Conservation (phyloP, 768 basidiomycete genomes). For the Lentinus tigrinus region DNA sequence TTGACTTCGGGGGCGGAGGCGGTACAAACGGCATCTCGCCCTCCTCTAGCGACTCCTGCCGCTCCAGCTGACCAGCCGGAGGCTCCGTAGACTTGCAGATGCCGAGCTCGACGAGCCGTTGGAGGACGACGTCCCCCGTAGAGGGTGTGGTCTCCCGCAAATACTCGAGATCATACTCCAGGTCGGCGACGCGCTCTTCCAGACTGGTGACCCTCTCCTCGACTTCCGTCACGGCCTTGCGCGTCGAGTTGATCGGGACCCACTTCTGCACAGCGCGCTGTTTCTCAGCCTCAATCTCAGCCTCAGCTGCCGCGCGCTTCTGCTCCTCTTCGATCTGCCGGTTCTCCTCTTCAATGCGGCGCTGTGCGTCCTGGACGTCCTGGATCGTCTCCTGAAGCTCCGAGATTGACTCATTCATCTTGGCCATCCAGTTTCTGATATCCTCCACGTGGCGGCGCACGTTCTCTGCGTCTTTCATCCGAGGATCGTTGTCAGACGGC, state of each 20-base stretch:
- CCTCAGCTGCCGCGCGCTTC: background rate
- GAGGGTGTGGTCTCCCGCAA: background rate
- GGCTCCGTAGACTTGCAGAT: background rate
- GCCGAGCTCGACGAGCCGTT: background rate
- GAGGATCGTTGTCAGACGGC: background rate
- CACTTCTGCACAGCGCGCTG: background rate
- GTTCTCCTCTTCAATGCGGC: background rate
- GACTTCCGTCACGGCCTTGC: background rate
- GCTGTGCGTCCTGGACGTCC: background rate
- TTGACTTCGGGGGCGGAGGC: background rate
- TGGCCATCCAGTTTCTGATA: background rate
- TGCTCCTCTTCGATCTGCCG: background rate
- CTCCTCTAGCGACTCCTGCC: background rate
- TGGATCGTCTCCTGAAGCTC: background rate
- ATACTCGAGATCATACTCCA: slow-evolving; percentile 1
- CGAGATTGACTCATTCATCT: background rate
- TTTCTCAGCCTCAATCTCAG: background rate
- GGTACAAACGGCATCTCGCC: background rate
- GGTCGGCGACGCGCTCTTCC: slow-evolving; percentile 8
- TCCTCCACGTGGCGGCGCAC: background rate
- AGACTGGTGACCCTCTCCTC: background rate
- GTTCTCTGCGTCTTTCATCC: background rate
- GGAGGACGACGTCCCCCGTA: background rate
- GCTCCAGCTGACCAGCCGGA: background rate
- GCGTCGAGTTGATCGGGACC: background rate